A percentile compares a stretch with the other conserved stretches of the same genome.
Evolutionary conservation across 352 stramenopile genomes (phyloP).

Genomic region (Phytophthora capsici): DNA sequence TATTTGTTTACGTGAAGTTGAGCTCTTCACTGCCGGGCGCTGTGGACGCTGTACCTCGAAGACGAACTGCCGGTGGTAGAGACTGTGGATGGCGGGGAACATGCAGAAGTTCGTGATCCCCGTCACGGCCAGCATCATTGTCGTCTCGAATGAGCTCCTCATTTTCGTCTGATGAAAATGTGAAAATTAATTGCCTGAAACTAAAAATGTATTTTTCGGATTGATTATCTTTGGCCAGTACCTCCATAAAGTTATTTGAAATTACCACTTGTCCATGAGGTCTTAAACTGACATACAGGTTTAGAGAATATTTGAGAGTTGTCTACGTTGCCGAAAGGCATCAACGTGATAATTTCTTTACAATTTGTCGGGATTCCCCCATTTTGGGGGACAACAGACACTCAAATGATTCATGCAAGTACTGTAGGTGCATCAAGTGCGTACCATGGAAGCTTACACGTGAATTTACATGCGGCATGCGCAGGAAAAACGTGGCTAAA

Average conservation of each 20-base stretch:
- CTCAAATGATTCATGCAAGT: too few species aligned
- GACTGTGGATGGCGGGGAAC: conserved; percentile 69
- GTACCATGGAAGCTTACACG: too few species aligned
- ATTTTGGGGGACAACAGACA: conserved; percentile 30
- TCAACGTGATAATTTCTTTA: conserved; percentile 89
- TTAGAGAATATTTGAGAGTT: too few species aligned
- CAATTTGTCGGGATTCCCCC: conserved; percentile 85
- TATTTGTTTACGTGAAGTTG: too few species aligned
- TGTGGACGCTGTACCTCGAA: conserved; percentile 67
- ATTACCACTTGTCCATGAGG: conserved; percentile 30
- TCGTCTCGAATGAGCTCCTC: conserved; percentile 65
- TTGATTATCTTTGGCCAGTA: background rate
- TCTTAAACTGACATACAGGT: background rate
- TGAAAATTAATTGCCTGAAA: too few species aligned
- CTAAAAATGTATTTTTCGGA: too few species aligned
- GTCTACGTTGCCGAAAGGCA: conserved; percentile 63
- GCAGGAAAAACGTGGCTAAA: background rate
- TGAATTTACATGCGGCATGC: too few species aligned
- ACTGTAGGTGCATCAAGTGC: too few species aligned
- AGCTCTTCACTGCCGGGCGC: background rate
- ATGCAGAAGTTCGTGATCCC: conserved; percentile 84
- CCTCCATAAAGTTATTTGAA: conserved; percentile 7
- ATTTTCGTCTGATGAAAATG: conserved; percentile 37
- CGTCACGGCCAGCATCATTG: conserved; percentile 77
- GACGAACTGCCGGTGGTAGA: conserved; percentile 61